These are phyloP conservation scores for Kluyveromyces siamensis DNA, from an alignment of 805 yeast species.

Conservation along the genomic window DNA sequence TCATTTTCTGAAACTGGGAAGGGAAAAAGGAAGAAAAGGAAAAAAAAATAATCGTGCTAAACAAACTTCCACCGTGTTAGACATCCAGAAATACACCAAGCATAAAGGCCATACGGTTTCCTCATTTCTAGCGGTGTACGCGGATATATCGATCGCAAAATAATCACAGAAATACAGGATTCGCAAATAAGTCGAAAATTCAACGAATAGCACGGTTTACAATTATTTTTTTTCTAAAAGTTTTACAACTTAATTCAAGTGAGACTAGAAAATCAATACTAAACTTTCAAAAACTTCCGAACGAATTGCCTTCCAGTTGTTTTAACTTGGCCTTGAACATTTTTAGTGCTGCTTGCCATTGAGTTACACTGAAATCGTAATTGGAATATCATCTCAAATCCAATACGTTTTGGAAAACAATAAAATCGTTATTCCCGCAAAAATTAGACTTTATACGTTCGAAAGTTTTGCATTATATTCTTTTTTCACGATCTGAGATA, in stretches of 20 bases:
- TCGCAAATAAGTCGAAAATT: not conserved
- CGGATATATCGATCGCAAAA: not conserved
- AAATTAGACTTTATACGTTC: not conserved
- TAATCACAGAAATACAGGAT: not conserved
- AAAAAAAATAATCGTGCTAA: not conserved
- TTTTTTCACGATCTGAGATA: too few relatives aligned
- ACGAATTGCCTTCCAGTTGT: not conserved
- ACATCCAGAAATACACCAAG: not conserved
- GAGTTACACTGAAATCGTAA: not conserved
- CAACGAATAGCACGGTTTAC: not conserved
- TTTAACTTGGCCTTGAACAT: not conserved
- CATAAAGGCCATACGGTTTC: not conserved
- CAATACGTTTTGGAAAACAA: not conserved
- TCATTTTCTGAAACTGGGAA: not conserved
- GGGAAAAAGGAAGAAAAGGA: not conserved
- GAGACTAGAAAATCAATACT: not conserved
- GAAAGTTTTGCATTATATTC: not conserved
- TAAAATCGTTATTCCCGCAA: not conserved
- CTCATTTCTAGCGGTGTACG: not conserved
- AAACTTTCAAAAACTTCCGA: not conserved
- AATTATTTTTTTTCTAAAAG: too few relatives aligned
- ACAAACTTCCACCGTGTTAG: not conserved
- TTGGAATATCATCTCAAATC: not conserved
- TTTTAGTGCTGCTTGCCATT: not conserved
- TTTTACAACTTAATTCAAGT: not conserved